Evolutionary conservation across 768 basidiomycete genomes (phyloP), one percentile per base, ranked within the genome.

Genomic region (Rossbeevera mucosa): DNA sequence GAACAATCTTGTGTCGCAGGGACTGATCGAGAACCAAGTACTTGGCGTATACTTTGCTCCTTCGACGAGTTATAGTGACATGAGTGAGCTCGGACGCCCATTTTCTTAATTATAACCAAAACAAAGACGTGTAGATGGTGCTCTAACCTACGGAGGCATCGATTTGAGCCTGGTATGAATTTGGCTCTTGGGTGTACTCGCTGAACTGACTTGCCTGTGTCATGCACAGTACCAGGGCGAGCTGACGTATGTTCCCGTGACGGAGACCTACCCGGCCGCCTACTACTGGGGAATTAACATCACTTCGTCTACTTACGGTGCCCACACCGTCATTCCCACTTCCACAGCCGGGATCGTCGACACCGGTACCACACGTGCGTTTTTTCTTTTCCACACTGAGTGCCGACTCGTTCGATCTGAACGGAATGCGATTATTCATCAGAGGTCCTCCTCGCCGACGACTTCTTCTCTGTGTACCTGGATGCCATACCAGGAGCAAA

Each of bases 211-310:
- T 13, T 21, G 12, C 11, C 12, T 46, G 11, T 38, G 1, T 28
- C 26, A 11, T 33, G 9, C 36, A 13, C 25, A 68, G 60, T 61
- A 61, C 43, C 36, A 52, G n/a, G 65, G 69, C n/a, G 16, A 46
- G 16, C 30, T 68, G 36, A 60, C 53, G 5, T 65, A 64, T 54
- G 46, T 41, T 26, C 67, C 61, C 16, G 40, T 69, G 48, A 71
- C 70, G 30, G 3, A 21, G 21, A 71, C 64, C 24, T 31, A 3
- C n/a, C 65, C 67, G 7, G 51, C 69, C 2, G 28, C 50, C 16
- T 11, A 2, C 6, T 70, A 40, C 53, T 70, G 69, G 69, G 69
- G 69, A 11, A 59, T 70, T 31, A 57, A 69, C 28, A 36, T 69
- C 44, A 62, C 59, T 7, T 52, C 22, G 8, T 36, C 28, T 13